A percentile compares a stretch with the other conserved stretches of the same genome.
Conservation (phyloP, 2,329 filamentous ascomycete species). For the Aspergillus neoniger region DNA sequence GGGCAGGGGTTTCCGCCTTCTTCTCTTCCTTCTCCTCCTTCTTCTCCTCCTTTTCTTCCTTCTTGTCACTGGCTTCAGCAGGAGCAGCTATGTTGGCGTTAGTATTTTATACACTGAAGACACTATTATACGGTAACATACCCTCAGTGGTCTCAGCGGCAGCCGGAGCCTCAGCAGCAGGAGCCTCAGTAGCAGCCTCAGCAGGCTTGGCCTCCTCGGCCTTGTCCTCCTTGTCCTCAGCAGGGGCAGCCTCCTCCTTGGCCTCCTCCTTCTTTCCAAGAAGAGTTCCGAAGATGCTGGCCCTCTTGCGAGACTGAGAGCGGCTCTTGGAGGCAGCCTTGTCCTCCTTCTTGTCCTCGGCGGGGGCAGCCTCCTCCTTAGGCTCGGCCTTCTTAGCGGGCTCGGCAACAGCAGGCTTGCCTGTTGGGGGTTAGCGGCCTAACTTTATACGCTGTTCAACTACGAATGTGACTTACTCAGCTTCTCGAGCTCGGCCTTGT, state of each 20-base stretch:
- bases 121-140: not conserved
- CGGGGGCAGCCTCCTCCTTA: conserved; percentile 41
- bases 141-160: conserved; percentile 40
- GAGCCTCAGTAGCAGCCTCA: conserved; percentile 10
- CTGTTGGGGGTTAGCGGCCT: conserved; percentile 31
- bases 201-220: conserved; percentile 43
- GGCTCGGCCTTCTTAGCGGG: conserved; percentile 27
- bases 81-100: conserved; percentile 21
- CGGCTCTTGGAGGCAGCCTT: conserved; percentile 62
- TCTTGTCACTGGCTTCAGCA: conserved; percentile 14
- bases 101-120: not conserved
- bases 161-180: conserved; percentile 23
- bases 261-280: conserved; percentile 63
- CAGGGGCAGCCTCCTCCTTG: conserved; percentile 41
- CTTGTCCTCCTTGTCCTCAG: conserved; percentile 45
- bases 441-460: not conserved
- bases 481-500: conserved; percentile 82
- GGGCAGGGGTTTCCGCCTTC: conserved; percentile 46
- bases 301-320: conserved; percentile 59
- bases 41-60: conserved; percentile 29
- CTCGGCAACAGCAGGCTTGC: conserved; percentile 32
- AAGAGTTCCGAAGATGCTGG: conserved; percentile 47
- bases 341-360: conserved; percentile 51
- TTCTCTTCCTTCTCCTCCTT: conserved; percentile 32
- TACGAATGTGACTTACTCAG: conserved; percentile 53